phyloP scores from a whole-genome alignment of 257 asterid species.

The Lantana camara region DNA sequence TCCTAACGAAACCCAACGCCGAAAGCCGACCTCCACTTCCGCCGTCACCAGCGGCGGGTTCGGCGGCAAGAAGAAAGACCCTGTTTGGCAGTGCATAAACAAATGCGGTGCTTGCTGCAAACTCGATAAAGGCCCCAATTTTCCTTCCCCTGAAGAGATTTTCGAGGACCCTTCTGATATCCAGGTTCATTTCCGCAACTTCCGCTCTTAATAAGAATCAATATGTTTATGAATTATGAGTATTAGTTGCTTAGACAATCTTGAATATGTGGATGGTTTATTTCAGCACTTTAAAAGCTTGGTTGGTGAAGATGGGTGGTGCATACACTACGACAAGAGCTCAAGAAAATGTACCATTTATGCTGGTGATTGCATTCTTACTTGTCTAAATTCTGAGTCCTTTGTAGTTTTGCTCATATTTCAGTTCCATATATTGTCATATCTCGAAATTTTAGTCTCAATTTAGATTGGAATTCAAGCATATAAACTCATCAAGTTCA shows the following conservation, averaged over 20 bases:
- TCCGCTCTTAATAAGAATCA: background rate
- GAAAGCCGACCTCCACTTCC: slow-evolving; percentile 32
- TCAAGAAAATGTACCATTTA: slow-evolving; percentile 81
- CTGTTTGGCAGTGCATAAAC: slow-evolving; percentile 77
- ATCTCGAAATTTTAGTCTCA: background rate
- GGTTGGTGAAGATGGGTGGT: slow-evolving; percentile 97
- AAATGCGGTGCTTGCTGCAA: slow-evolving; percentile 98
- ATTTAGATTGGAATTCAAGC: too few species aligned
- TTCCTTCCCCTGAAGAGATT: slow-evolving; percentile 80
- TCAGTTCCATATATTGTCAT: background rate
- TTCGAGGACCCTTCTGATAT: slow-evolving; percentile 80
- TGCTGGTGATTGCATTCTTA: slow-evolving; percentile 50
- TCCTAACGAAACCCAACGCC: slow-evolving; percentile 23
- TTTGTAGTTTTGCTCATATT: background rate
- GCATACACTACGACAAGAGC: slow-evolving; percentile 78
- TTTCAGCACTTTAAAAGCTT: slow-evolving; percentile 71
- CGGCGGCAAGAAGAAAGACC: slow-evolving; percentile 65
- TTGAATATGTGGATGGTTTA: slow-evolving; percentile 22
- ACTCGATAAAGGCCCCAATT: slow-evolving; percentile 78
- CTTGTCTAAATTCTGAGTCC: slow-evolving; percentile 10
- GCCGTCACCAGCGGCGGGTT: slow-evolving; percentile 55
- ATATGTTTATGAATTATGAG: background rate
- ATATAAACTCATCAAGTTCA: too few species aligned
- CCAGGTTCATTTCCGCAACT: slow-evolving; percentile 49
- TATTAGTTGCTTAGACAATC: slow-evolving; percentile 6